Base-by-base conservation (phyloP, 768 basidiomycete genomes). In the Punctularia strigosozonata region DNA sequence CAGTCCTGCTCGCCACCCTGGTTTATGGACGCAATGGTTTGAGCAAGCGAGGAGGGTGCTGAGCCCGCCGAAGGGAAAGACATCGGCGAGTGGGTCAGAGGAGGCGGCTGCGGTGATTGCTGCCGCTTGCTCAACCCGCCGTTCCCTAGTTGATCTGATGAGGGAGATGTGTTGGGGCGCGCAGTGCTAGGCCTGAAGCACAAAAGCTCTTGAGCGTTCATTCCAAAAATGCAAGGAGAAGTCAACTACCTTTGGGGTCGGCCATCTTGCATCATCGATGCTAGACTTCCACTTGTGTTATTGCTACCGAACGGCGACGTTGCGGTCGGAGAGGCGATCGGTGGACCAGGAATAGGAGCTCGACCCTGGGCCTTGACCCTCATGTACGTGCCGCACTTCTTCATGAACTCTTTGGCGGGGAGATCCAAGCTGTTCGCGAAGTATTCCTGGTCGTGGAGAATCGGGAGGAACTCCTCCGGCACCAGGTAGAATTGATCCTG, bases 401-500 rank as follows among this genome's bases (percentile, higher is more conserved):
- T 95, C 64, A 97, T 63, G 55, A 98, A 90, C 32, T 99, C 94
- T 57, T 94, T 94, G 47, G 81, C 78, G 1, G 91, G 89, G 20
- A 97, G 69, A 28, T 98, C 94, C 60, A 91, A 60, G 37, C 76
- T 80, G 57, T 77, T 89, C 35, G 74, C 66, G 55, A 99, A 95
- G 56, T 92, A 86, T 23, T 97, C 91, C 54, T 90, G 85, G 49
- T 97, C 91, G 38, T 80, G 74, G 14, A 99, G 69, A 39, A 97
- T 86, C 10, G 79, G 64, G 26, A 86, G 51, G 54, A 98, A 82
- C 52, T 99, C 94, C 50, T 75, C 72, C 4, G 95, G 95, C 8
- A 98, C 90, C n/a, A 77, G 76, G 65, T 86, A 97, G 59, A 86
- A 88, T 57, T 90, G 83, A 61, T 99, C 95, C 59, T 98, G 95